Evolutionary conservation across 2,329 filamentous ascomycete genomes (phyloP).

Genomic region (Trichoderma atrobrunneum): DNA sequence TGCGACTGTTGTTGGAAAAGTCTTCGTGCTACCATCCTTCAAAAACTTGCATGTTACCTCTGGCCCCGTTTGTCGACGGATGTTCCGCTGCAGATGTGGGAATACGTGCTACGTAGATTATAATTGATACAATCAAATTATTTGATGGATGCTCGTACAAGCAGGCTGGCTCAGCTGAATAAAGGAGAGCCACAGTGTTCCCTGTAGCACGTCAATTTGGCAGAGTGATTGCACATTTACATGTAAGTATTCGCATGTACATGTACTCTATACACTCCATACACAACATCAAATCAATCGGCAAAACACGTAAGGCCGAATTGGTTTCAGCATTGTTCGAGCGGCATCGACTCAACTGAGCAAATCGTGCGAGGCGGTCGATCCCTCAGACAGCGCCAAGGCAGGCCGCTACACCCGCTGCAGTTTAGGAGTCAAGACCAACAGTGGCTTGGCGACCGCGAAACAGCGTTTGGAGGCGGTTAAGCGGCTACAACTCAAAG

Average conservation of each 20-base stretch:
- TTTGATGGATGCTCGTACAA: background rate
- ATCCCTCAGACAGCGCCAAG: background rate
- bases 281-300: background rate
- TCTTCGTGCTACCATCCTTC: background rate
- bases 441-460: constrained; percentile 8
- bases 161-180: background rate
- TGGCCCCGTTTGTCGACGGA: background rate
- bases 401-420: constrained; percentile 5
- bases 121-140: background rate
- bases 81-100: constrained; percentile 6
- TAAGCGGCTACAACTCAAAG: background rate
- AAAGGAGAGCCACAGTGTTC: background rate
- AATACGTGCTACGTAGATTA: background rate
- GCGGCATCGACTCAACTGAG: background rate
- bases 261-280: background rate
- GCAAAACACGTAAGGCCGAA: background rate
- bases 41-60: background rate
- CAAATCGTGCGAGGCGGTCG: background rate
- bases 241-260: background rate
- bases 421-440: background rate
- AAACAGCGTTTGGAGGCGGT: background rate
- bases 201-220: background rate
- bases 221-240: background rate
- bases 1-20: background rate
- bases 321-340: constrained; percentile 7